phyloP scores from a whole-genome alignment of 2,329 filamentous ascomycete genomes.

The Calonectria ilicicola region DNA sequence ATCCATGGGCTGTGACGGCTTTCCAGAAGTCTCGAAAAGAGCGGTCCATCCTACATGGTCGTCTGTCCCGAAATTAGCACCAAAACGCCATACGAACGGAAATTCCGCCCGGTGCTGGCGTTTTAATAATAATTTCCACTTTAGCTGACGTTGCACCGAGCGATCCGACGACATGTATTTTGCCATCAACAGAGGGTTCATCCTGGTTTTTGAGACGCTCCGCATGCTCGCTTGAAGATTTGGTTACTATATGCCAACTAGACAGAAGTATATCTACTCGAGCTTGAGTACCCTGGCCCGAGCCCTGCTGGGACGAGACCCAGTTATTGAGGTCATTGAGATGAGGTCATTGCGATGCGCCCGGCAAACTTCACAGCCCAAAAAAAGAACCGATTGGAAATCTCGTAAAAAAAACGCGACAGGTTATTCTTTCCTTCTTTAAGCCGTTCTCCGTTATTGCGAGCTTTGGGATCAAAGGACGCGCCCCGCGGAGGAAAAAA shows the following conservation, averaged over 20 bases:
- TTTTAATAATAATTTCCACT: too few relatives aligned
- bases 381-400: background rate
- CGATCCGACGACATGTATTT: background rate
- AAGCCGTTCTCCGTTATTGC: slow-evolving; percentile 38
- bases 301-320: background rate
- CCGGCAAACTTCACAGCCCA: background rate
- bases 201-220: background rate
- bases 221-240: background rate
- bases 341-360: background rate
- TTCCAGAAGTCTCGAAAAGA: background rate
- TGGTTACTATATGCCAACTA: background rate
- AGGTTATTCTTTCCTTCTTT: slow-evolving; percentile 43
- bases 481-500: slow-evolving; percentile 32
- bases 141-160: background rate
- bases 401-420: slow-evolving; percentile 29
- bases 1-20: background rate
- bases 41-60: background rate
- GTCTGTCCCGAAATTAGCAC: background rate
- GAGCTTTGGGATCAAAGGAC: slow-evolving; percentile 33
- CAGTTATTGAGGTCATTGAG: background rate
- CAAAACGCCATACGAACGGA: too few relatives aligned
- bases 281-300: background rate
- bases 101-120: background rate
- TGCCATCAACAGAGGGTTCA: background rate
- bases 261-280: background rate